Conservation (phyloP, 257 asterid species). For the Przewalskia tangutica region DNA sequence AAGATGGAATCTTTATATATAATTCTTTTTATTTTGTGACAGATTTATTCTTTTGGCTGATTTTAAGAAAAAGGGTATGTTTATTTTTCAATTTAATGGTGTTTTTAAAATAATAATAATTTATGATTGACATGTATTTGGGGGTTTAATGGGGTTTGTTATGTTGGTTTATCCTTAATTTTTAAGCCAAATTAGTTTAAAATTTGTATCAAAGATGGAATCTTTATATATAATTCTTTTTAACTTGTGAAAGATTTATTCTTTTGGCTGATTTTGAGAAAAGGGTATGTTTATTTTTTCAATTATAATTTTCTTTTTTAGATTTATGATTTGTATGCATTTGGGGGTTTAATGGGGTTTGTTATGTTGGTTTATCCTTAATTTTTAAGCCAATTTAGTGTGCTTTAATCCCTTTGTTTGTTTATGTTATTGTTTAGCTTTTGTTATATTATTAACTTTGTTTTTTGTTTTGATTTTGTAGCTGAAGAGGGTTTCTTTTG, state of each 20-base stretch:
- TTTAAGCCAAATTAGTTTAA: conserved; percentile 23
- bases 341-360: conserved; percentile 30
- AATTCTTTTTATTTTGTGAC: too few relatives aligned
- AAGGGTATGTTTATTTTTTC: neutral
- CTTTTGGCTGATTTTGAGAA: neutral
- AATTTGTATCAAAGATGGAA: too few relatives aligned
- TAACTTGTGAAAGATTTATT: too few relatives aligned
- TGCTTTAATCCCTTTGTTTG: conserved; percentile 13
- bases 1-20: neutral
- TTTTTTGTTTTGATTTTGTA: conserved; percentile 42
- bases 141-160: conserved; percentile 28
- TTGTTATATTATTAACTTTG: neutral
- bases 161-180: conserved; percentile 38
- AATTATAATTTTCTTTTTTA: neutral
- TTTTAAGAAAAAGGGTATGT: neutral
- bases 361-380: conserved; percentile 39
- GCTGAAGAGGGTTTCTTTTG: conserved; percentile 25
- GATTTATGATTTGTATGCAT: conserved; percentile 25
- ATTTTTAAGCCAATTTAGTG: conserved; percentile 30
- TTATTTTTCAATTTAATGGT: neutral
- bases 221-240: too few relatives aligned
- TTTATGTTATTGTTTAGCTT: neutral
- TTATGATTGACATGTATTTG: conserved; percentile 26
- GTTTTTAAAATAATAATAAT: too few relatives aligned
- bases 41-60: neutral